Evolutionary conservation across 140 eudicot genomes (phyloP).

Genomic region (Stevia rebaudiana): DNA sequence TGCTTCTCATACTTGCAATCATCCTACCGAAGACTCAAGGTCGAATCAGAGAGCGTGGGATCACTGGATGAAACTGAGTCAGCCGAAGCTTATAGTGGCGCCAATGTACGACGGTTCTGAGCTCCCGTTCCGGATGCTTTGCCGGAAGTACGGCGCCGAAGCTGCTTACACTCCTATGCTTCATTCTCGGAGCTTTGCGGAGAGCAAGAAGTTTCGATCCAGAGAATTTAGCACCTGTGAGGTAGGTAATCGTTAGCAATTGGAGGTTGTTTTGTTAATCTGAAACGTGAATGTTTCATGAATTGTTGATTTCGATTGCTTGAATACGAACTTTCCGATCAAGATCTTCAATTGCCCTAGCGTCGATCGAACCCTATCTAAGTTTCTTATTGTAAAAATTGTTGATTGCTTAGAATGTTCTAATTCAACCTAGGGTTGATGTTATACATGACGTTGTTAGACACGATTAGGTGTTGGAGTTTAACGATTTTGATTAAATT

Average conservation of each 20-base stretch:
- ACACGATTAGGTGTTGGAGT: background rate
- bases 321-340: background rate
- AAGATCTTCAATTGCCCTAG: slow-evolving; percentile 9
- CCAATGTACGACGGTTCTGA: slow-evolving; percentile 99
- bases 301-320: background rate
- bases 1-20: background rate
- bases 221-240: slow-evolving; percentile 81
- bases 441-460: background rate
- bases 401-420: background rate
- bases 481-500: background rate
- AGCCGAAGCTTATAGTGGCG: slow-evolving; percentile 83
- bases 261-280: background rate
- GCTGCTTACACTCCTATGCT: slow-evolving; percentile 99
- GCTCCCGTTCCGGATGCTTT: slow-evolving; percentile 89
- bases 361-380: background rate
- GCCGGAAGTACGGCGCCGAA: slow-evolving; percentile 89
- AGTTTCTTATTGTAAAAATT: background rate
- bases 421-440: slow-evolving; percentile 2
- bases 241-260: slow-evolving; percentile 33
- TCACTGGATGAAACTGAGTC: slow-evolving; percentile 78
- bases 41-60: slow-evolving; percentile 69
- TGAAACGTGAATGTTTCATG: background rate
- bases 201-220: slow-evolving; percentile 56
- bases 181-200: slow-evolving; percentile 65
- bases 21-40: background rate